Percentiles rank a stretch among this genome's conserved stretches.
Conservation (phyloP, 352 stramenopile genomes). For the Phytophthora citricola region DNA sequence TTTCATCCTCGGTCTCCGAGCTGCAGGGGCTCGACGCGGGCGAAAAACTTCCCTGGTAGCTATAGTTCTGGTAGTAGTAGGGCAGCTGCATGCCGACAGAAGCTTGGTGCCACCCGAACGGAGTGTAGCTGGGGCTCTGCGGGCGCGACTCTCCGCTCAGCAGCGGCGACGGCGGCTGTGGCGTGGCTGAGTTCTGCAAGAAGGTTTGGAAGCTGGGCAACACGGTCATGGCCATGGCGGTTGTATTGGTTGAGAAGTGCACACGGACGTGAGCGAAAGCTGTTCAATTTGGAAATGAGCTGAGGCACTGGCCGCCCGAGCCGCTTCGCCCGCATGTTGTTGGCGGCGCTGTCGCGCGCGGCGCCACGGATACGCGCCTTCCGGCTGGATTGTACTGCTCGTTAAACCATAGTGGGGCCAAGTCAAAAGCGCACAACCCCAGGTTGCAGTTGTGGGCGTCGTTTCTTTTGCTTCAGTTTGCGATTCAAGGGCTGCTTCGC, state of each 20-base stretch:
- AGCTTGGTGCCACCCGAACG: constrained; percentile 28
- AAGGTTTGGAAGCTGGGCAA: constrained; percentile 70
- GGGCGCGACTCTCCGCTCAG: constrained; percentile 13
- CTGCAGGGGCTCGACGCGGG: constrained; percentile 24
- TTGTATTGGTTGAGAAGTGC: not conserved
- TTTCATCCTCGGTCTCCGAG: constrained; percentile 42
- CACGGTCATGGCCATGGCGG: constrained; percentile 51
- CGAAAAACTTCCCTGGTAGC: constrained; percentile 18
- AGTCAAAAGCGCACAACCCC: constrained; percentile 24
- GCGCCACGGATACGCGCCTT: constrained; percentile 58
- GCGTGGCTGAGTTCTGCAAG: constrained; percentile 46
- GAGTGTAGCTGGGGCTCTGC: constrained; percentile 19
- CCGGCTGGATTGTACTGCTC: constrained; percentile 17
- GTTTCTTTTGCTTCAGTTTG: constrained; percentile 35
- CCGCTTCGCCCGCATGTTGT: constrained; percentile 6
- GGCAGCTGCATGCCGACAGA: constrained; percentile 17
- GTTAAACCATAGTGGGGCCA: constrained; percentile 30
- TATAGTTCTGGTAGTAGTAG: constrained; percentile 30
- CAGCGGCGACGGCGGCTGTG: constrained; percentile 33
- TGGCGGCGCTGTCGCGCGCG: constrained; percentile 17
- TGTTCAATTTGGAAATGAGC: constrained; percentile 38
- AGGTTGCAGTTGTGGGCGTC: constrained; percentile 25
- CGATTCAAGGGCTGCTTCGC: constrained; percentile 31
- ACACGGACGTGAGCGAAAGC: constrained; percentile 17
- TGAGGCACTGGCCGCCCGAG: not conserved